A percentile compares a stretch with the other conserved stretches of the same genome.
Conservation (phyloP, 1,284 basidiomycete genomes). For the Xerocomus cyaneibrunnescens region DNA sequence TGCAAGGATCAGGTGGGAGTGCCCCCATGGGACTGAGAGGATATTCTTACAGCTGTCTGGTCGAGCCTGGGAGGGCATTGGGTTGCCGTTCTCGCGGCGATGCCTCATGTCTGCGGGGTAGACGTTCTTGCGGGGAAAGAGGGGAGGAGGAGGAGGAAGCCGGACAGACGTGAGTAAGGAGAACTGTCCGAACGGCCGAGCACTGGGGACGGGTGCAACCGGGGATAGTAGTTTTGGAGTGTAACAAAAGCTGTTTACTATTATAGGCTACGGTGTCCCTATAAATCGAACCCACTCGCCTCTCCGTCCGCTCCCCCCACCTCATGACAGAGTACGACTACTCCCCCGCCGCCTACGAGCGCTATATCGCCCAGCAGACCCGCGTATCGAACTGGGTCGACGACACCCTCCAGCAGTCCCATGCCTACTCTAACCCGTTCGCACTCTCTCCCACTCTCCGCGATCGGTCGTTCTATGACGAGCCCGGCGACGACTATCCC, state of each 20-base stretch:
- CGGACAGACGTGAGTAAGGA: background rate
- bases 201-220: background rate
- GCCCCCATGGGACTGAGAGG: background rate
- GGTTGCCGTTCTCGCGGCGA: background rate
- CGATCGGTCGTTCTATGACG: conserved; percentile 34
- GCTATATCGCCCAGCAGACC: conserved; percentile 41
- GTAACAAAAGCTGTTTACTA: too few relatives aligned
- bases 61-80: conserved; percentile 6
- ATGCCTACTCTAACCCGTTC: conserved; percentile 32
- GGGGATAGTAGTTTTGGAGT: background rate
- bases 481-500: conserved; percentile 1
- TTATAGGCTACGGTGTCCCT: background rate
- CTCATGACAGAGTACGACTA: conserved; percentile 58
- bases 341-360: conserved; percentile 50
- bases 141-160: conserved; percentile 5
- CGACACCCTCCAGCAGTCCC: conserved; percentile 27
- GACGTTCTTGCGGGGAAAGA: conserved; percentile 23
- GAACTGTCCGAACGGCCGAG: background rate
- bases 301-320: conserved; percentile 5
- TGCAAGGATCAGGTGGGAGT: conserved; percentile 1
- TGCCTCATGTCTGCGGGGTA: conserved; percentile 27
- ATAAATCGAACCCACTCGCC: conserved; percentile 17
- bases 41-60: too few relatives aligned
- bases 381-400: conserved; percentile 46
- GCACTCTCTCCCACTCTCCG: conserved; percentile 30